Evolutionary conservation across 306 rosid genomes (phyloP), one percentile per base, ranked within the genome.

Genomic region (Glycyrrhiza uralensis): DNA sequence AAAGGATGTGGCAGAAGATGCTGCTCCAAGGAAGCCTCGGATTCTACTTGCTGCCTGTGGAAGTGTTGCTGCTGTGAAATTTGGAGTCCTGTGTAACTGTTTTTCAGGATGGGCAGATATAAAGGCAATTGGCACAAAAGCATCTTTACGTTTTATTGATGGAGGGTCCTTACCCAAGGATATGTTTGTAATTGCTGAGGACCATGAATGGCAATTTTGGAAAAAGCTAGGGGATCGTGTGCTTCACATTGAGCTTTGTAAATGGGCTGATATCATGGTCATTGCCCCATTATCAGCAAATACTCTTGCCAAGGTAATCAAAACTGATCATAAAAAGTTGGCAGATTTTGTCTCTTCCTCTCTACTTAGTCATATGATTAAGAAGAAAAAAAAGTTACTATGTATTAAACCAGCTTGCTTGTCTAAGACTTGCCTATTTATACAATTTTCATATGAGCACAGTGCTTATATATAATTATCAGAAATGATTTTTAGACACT

Each of bases 241-340:
- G 33, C 84, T 89, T 75, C 96, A 91, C 84, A 86, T 87, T 81
- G 91, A 89, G 74, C 97, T 94, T 63, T 71, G 81, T 23, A 74
- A 67, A 50, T 94, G 98, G 97, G 98, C 97, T 74, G 98, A 94
- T 61, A 81, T 91, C 69, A 66, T 94, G 87, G 88, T 94, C 56
- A 83, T 94, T 41, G 97, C 97, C 33, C 98, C 98, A 12, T 74
- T 91, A 60, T 94, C 98, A 47, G 95, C 97, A 22, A 83, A 91
- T 77, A 94, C 95, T 14, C 91, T 94, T 44, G 94, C 71, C 80
- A 94, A 91, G 98, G 98, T 94, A 93, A 69, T 23, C 26, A 57
- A 24, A n/a, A n/a, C n/a, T n/a, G n/a, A n/a, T 14, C 36, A 61
- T n/a, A n/a, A n/a, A n/a, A 13, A 68, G 22, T 54, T 26, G 11